These are phyloP conservation scores for Fusarium nurragi DNA, from an alignment of 2,329 filamentous ascomycete species.

Conservation along the genomic window DNA sequence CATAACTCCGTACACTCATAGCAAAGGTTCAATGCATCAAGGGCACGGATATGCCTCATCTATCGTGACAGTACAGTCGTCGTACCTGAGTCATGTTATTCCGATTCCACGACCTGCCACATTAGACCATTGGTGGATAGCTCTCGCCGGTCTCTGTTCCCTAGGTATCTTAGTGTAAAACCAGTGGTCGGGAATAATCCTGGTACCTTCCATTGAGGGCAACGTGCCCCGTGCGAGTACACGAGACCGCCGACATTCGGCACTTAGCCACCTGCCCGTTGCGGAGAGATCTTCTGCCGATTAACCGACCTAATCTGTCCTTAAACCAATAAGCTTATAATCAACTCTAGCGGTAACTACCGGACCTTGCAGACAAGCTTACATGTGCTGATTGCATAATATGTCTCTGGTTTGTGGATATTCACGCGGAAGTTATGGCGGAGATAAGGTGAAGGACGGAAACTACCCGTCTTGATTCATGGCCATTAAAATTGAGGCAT, in stretches of 20 bases:
- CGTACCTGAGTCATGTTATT: background rate
- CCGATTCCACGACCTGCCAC: slow-evolving; percentile 9
- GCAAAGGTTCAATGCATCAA: slow-evolving; percentile 12
- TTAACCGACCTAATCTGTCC: background rate
- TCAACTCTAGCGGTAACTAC: background rate
- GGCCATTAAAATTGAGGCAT: too few species aligned
- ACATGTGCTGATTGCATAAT: background rate
- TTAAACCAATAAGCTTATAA: background rate
- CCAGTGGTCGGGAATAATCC: background rate
- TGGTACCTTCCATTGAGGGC: slow-evolving; percentile 16
- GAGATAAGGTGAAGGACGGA: too few species aligned
- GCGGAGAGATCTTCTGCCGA: background rate
- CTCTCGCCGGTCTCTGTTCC: background rate
- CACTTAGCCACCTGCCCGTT: background rate
- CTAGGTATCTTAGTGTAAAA: background rate
- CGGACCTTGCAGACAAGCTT: background rate
- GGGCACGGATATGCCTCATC: background rate
- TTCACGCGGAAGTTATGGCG: too few species aligned
- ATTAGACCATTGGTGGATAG: slow-evolving; percentile 9
- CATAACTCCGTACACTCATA: slow-evolving; percentile 3
- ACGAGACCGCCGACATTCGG: slow-evolving; percentile 2
- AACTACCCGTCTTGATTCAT: too few species aligned
- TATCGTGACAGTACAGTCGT: background rate
- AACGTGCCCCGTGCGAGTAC: background rate
- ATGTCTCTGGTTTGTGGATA: too few species aligned